Evolutionary conservation across 352 stramenopile species (phyloP).

Genomic region (Porosira glacialis): DNA sequence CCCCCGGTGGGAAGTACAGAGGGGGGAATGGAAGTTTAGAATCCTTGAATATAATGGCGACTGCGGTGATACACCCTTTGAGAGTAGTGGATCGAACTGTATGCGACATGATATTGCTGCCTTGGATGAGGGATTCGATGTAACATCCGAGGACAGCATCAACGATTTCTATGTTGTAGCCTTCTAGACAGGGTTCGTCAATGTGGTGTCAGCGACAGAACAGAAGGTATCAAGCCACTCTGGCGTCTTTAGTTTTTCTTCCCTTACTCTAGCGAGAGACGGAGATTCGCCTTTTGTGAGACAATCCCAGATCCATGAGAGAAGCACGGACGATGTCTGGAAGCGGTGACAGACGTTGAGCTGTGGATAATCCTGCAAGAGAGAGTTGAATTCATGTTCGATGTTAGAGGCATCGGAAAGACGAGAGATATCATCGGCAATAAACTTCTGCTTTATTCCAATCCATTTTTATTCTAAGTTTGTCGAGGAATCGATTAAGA

Average conservation of each 20-base stretch:
- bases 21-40: no score
- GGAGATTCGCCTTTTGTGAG: slow-evolving; percentile 17
- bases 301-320: slow-evolving; percentile 15
- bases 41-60: no score
- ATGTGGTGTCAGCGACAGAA: no score
- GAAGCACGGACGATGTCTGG: background rate
- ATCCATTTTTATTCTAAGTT: slow-evolving; percentile 30
- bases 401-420: slow-evolving; percentile 9
- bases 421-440: slow-evolving; percentile 34
- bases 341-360: background rate
- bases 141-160: no score
- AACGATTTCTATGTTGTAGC: no score
- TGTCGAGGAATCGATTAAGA: slow-evolving; percentile 15
- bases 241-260: slow-evolving; percentile 20
- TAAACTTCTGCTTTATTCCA: slow-evolving; percentile 6
- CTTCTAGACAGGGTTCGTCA: no score
- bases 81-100: no score
- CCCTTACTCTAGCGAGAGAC: slow-evolving; percentile 11
- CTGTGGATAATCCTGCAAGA: slow-evolving; percentile 11
- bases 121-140: no score
- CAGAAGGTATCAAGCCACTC: slow-evolving; percentile 29
- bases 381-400: background rate
- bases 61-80: no score
- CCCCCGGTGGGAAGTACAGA: no score
- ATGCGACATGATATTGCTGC: no score